Conservation (phyloP, 1,284 basidiomycete species). For the Vanrija humicola region DNA sequence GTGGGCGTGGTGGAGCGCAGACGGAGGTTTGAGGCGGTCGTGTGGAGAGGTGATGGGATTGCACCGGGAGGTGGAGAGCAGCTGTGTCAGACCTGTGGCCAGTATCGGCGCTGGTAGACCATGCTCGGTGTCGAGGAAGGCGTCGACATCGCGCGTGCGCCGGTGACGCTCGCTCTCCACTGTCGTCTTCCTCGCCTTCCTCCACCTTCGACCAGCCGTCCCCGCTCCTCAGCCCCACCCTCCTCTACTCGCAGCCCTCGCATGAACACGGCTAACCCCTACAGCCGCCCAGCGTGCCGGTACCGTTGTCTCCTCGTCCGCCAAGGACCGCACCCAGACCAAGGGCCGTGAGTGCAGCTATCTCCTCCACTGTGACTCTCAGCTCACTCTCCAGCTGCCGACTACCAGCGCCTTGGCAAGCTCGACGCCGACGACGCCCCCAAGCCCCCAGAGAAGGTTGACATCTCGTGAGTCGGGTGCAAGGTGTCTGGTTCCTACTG, state of each 20-base stretch:
- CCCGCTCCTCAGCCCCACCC: too few relatives aligned
- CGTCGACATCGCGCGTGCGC: too few relatives aligned
- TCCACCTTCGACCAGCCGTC: too few relatives aligned
- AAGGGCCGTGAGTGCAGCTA: slow-evolving; percentile 6
- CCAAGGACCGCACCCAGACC: slow-evolving; percentile 17
- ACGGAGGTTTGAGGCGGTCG: too few relatives aligned
- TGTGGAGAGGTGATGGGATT: too few relatives aligned
- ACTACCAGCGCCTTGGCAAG: slow-evolving; percentile 90
- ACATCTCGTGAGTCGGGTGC: slow-evolving; percentile 34
- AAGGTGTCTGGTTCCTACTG: background rate
- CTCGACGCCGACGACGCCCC: slow-evolving; percentile 95
- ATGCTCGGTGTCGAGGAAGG: too few relatives aligned
- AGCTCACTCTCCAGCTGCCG: slow-evolving; percentile 59
- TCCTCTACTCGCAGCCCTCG: background rate
- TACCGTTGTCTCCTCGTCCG: slow-evolving; percentile 19
- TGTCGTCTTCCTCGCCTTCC: background rate
- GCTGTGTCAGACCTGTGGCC: too few relatives aligned
- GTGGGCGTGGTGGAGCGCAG: background rate
- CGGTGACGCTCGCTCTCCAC: too few relatives aligned
- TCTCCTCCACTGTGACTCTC: too few relatives aligned
- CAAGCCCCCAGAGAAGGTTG: slow-evolving; percentile 83
- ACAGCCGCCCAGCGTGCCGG: slow-evolving; percentile 17
- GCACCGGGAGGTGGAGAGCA: too few relatives aligned
- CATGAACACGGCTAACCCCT: background rate
- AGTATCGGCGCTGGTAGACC: too few relatives aligned